A percentile compares a stretch with the other conserved stretches of the same genome.
Conservation (phyloP, 2,329 filamentous ascomycete species). For the Apiospora aurea region DNA sequence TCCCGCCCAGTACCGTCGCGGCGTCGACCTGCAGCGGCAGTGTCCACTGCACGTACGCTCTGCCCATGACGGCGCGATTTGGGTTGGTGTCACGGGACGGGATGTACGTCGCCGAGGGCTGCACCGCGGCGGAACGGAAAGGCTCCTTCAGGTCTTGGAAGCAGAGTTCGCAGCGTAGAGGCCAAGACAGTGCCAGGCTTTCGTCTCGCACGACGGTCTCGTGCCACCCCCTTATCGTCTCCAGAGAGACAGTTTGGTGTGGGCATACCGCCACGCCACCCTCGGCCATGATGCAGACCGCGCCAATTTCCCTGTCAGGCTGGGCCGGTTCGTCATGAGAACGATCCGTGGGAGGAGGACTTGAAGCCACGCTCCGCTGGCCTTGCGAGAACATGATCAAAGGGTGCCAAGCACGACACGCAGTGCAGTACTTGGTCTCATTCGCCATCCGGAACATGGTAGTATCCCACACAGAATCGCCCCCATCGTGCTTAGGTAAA, state of each 20-base stretch:
- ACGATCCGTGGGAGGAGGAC: too few relatives aligned
- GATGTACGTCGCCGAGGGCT: not conserved
- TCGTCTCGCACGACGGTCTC: not conserved
- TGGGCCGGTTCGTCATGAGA: too few relatives aligned
- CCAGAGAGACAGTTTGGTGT: not conserved
- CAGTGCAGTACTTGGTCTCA: not conserved
- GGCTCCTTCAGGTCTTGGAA: not conserved
- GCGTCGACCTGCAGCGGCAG: not conserved
- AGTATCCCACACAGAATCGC: not conserved
- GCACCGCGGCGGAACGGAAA: not conserved
- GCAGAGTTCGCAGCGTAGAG: not conserved
- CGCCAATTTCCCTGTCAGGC: not conserved
- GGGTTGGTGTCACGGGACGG: fast-evolving
- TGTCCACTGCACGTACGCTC: not conserved
- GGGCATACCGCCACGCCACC: not conserved
- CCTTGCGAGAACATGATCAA: not conserved
- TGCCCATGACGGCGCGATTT: not conserved
- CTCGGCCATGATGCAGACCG: not conserved
- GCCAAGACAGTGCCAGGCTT: not conserved
- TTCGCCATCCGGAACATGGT: not conserved
- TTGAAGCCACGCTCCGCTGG: not conserved
- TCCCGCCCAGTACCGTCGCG: not conserved
- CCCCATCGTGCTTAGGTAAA: not conserved
- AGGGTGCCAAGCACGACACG: not conserved
- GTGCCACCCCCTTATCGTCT: not conserved